These are phyloP conservation scores for Heritiera littoralis DNA, from an alignment of 345 rosid genomes.

Conservation along the genomic window DNA sequence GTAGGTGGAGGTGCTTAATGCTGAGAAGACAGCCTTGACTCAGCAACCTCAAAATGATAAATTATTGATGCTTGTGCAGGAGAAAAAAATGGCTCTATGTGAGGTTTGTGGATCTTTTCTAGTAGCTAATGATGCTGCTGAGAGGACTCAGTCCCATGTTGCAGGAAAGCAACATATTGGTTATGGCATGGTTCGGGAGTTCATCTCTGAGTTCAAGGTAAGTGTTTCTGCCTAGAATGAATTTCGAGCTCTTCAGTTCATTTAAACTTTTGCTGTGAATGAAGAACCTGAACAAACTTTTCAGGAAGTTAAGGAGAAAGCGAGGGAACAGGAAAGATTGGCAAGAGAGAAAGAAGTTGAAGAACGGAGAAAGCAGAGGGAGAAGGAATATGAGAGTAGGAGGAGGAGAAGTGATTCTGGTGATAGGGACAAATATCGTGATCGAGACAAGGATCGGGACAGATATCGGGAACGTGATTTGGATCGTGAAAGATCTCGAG, in stretches of 20 bases:
- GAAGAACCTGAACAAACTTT: slow-evolving; percentile 27
- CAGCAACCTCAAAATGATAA: slow-evolving; percentile 76
- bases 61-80: slow-evolving; percentile 74
- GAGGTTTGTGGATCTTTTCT: slow-evolving; percentile 98
- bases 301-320: slow-evolving; percentile 84
- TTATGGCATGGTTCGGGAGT: slow-evolving; percentile 95
- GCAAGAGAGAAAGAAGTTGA: slow-evolving; percentile 85
- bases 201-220: slow-evolving; percentile 77
- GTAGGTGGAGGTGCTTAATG: slow-evolving; percentile 84
- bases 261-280: slow-evolving; percentile 16
- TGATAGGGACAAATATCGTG: slow-evolving; percentile 66
- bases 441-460: slow-evolving; percentile 59
- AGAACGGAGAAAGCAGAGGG: slow-evolving; percentile 69
- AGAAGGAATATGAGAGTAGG: slow-evolving; percentile 62
- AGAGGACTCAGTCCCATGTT: slow-evolving; percentile 97
- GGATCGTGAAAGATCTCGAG: slow-evolving; percentile 61
- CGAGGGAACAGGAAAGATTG: slow-evolving; percentile 75
- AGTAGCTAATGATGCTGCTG: slow-evolving; percentile 91
- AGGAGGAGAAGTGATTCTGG: slow-evolving; percentile 67
- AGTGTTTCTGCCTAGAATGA: slow-evolving; percentile 21
- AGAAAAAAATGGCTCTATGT: slow-evolving; percentile 95
- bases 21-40: slow-evolving; percentile 68
- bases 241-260: slow-evolving; percentile 8
- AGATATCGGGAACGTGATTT: slow-evolving; percentile 57
- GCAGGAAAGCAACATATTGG: slow-evolving; percentile 97